Percentiles rank a stretch among this genome's conserved stretches.
These are phyloP conservation scores for Colletotrichum eremochloae DNA, from an alignment of 2,329 filamentous ascomycete species.

Conservation along the genomic window DNA sequence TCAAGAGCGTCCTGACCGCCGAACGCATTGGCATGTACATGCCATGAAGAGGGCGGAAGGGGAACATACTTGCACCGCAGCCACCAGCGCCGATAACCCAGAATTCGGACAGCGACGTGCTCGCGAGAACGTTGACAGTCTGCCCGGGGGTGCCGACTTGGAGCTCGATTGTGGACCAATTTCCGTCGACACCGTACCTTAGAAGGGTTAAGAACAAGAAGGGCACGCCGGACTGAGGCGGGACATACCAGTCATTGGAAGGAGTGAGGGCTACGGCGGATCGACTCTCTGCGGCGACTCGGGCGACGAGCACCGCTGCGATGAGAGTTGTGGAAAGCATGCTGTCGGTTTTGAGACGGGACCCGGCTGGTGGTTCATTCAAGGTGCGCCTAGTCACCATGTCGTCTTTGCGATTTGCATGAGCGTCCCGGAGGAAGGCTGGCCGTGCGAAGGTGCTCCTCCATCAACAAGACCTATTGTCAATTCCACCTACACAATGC, in stretches of 20 bases:
- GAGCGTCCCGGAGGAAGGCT: conserved; percentile 29
- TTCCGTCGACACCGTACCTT: conserved; percentile 75
- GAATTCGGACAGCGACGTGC: conserved; percentile 78
- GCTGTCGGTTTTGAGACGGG: conserved; percentile 24
- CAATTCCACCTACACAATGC: conserved; percentile 20
- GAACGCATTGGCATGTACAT: not conserved
- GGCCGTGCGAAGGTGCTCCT: conserved; percentile 18
- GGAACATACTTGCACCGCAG: conserved; percentile 62
- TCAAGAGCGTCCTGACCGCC: not conserved
- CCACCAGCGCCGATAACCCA: conserved; percentile 75
- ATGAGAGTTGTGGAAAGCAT: conserved; percentile 34
- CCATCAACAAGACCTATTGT: conserved; percentile 32
- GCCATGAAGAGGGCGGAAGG: not conserved
- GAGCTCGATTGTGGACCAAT: conserved; percentile 79
- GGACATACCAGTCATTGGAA: conserved; percentile 38
- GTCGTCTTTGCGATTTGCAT: conserved; percentile 34
- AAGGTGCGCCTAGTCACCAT: conserved; percentile 40
- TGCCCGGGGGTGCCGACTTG: conserved; percentile 61
- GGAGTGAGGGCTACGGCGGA: conserved; percentile 41
- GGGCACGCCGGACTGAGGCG: not conserved
- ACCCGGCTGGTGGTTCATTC: conserved; percentile 25
- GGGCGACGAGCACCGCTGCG: conserved; percentile 32
- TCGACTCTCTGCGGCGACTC: conserved; percentile 34
- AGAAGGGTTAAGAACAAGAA: conserved; percentile 37
- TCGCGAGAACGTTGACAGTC: conserved; percentile 63